A percentile compares a stretch with the other conserved stretches of the same genome.
Conservation (phyloP, 2,329 filamentous ascomycete genomes). For the Fusarium drepaniforme region DNA sequence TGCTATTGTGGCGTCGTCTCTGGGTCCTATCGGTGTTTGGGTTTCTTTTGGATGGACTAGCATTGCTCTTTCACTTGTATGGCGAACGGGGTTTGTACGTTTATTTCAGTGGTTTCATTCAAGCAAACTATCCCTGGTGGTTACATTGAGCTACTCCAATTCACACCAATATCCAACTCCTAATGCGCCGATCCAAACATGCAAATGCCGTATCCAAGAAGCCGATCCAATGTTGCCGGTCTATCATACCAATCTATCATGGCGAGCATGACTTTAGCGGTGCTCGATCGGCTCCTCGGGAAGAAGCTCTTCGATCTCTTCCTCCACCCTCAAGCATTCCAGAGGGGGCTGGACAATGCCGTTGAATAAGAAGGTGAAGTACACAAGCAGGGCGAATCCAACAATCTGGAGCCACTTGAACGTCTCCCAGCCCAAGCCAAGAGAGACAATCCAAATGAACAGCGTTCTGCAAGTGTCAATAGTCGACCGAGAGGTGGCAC, state of each 20-base stretch:
- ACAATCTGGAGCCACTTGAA: slow-evolving; percentile 97
- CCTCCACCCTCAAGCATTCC: slow-evolving; percentile 70
- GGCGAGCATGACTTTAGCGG: slow-evolving; percentile 31
- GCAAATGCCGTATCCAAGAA: not conserved
- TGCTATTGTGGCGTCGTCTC: slow-evolving; percentile 36
- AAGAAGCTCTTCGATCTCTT: slow-evolving; percentile 73
- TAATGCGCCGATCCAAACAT: slow-evolving; percentile 15
- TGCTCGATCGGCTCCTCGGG: slow-evolving; percentile 90
- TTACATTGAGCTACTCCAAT: slow-evolving; percentile 9
- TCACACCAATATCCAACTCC: slow-evolving; percentile 14
- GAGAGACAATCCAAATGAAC: slow-evolving; percentile 97
- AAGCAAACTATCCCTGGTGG: slow-evolving; percentile 1
- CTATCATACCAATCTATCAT: not conserved
- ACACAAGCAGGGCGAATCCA: slow-evolving; percentile 91
- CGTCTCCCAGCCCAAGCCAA: slow-evolving; percentile 93
- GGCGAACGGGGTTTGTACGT: slow-evolving; percentile 20
- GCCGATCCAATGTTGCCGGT: not conserved
- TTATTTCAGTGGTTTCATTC: slow-evolving; percentile 5
- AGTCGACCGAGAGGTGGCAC: slow-evolving; percentile 92
- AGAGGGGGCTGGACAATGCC: slow-evolving; percentile 89
- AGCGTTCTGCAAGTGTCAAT: slow-evolving; percentile 98
- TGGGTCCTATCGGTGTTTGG: slow-evolving; percentile 20
- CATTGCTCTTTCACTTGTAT: slow-evolving; percentile 17
- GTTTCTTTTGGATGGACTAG: slow-evolving; percentile 2
- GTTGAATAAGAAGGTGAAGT: slow-evolving; percentile 97